These are phyloP conservation scores for Leptomonas pyrrhocoris DNA, from an alignment of 208 protist species.

Conservation along the genomic window DNA sequence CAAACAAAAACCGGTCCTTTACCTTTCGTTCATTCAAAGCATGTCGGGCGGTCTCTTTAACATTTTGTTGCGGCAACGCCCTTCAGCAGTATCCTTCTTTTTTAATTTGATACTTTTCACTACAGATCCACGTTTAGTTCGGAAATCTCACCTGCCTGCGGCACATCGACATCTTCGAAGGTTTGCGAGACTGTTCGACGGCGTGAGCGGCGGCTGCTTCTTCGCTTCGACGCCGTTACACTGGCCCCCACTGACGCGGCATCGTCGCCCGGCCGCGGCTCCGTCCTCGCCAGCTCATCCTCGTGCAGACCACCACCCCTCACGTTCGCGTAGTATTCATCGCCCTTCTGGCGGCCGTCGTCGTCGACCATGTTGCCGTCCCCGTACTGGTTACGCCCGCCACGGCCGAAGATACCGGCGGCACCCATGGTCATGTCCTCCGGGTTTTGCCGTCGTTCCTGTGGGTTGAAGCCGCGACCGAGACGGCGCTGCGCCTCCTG, in stretches of 20 bases:
- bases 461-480: conserved; percentile 34
- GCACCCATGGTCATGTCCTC: conserved; percentile 30
- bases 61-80: too few species aligned
- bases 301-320: conserved; percentile 9
- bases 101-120: neutral
- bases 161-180: conserved; percentile 52
- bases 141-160: conserved; percentile 44
- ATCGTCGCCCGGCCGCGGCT: conserved; percentile 2
- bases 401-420: conserved; percentile 31
- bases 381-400: conserved; percentile 21
- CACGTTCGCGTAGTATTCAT: conserved; percentile 10
- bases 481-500: conserved; percentile 20
- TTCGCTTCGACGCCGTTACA: conserved; percentile 28
- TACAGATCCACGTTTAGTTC: conserved; percentile 46
- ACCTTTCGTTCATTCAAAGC: too few species aligned
- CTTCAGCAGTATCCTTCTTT: neutral
- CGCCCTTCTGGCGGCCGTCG: neutral
- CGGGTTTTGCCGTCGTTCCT: conserved; percentile 12
- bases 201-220: conserved; percentile 29
- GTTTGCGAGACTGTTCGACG: conserved; percentile 31
- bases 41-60: too few species aligned
- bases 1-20: too few species aligned
- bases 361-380: conserved; percentile 17
- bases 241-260: conserved; percentile 10
- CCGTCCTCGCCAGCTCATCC: conserved; percentile 11